Base-by-base conservation (phyloP, 2,329 filamentous ascomycete species). In the Phoma sp. region DNA sequence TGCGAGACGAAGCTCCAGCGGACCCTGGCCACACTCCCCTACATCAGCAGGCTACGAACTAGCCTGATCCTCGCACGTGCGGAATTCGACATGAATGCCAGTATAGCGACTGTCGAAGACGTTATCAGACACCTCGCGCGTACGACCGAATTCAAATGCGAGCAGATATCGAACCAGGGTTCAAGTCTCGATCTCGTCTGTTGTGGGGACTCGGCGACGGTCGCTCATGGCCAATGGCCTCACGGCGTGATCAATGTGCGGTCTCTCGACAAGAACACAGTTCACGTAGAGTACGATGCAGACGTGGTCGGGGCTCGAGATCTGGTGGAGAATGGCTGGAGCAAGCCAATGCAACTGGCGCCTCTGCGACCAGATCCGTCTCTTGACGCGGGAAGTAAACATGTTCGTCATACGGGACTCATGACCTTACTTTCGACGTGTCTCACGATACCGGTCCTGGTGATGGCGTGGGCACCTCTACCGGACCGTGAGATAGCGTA, bases 381-480 rank as follows among this genome's bases (percentile, higher is more conserved):
- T 0, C 71, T 87, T 1, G 74, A 77, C 13, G 80, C 81, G 2
- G 83, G 84, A 2, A 78, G 71, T 46, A 82, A 76, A 51, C 84
- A 87, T 58, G 80, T 89, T 24, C 80, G 79, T 1, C 71, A 82
- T 38, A 74, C 84, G 17, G 80, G 79, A 0, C 78, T 57, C 12
- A 67, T 74, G 50, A 75, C 74, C 5, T 12, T 74, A 1, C 29
- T 78, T 0, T 72, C 78, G 4, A 63, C 64, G 2, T 25, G 71
- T 9, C 58, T 80, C 15, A 80, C 78, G 0, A 71, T 78, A 21
- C 78, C 77, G 0, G 76, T 80, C 2, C 74, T 92, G 2, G 81
- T 91, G 3, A 68, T 93, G 64, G 82, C 87, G 10, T 93, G 88
- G 88, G 87, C 86, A 4, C 83, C 85, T 0, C 72, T 88, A 12